phyloP scores from a whole-genome alignment of 164 flowering plant genomes.

The Houttuynia cordata region DNA sequence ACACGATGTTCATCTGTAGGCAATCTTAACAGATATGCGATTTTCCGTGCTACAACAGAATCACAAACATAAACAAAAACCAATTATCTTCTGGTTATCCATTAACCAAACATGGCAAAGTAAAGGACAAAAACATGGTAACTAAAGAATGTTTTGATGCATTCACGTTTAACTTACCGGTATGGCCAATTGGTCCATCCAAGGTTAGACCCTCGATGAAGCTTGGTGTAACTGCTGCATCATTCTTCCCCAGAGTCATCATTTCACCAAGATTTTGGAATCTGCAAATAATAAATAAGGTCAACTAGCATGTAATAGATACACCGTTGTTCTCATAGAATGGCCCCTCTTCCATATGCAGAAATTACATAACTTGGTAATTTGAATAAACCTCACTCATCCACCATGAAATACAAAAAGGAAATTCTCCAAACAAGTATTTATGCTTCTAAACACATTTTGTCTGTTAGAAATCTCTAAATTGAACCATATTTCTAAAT shows the following conservation, averaged over 20 bases:
- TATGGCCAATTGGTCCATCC: constrained; percentile 84
- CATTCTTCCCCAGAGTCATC: constrained; percentile 84
- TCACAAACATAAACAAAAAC: neutral
- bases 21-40: constrained; percentile 71
- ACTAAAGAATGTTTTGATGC: neutral
- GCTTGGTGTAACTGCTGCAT: constrained; percentile 85
- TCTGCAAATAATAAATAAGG: constrained; percentile 21
- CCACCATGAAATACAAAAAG: neutral
- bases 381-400: neutral
- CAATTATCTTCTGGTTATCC: neutral
- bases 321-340: neutral
- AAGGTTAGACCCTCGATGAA: constrained; percentile 82
- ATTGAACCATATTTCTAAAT: too few relatives aligned
- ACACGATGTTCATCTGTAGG: constrained; percentile 91
- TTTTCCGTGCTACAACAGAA: constrained; percentile 65
- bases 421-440: neutral
- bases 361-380: neutral
- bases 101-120: neutral
- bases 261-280: constrained; percentile 92
- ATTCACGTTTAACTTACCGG: constrained; percentile 31
- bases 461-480: too few relatives aligned
- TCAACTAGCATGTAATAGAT: neutral
- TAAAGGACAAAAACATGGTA: too few relatives aligned
- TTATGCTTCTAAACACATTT: neutral
- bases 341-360: neutral